Evolutionary conservation across 345 rosid genomes (phyloP).

Genomic region (Murraya koenigii): DNA sequence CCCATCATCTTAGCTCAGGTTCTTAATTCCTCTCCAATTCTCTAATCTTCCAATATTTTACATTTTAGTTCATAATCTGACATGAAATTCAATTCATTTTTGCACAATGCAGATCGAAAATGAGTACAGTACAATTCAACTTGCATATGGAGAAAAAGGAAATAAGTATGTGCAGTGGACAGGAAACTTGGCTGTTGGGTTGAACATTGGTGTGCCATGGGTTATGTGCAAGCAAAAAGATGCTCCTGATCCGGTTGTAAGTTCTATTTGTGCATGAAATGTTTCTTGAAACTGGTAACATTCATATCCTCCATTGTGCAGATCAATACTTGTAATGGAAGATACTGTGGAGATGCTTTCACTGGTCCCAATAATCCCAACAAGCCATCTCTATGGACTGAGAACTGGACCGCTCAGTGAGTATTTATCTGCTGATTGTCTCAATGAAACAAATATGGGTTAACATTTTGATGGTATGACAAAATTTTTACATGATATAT

Average conservation of each 20-base stretch:
- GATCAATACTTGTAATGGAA: slow-evolving; percentile 97
- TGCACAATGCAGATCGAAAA: slow-evolving; percentile 70
- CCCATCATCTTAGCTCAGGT: slow-evolving; percentile 76
- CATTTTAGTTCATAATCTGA: background rate
- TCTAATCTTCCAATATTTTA: background rate
- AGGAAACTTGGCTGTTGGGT: slow-evolving; percentile 48
- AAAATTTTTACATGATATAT: background rate
- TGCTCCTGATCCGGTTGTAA: slow-evolving; percentile 83
- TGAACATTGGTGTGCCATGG: slow-evolving; percentile 83
- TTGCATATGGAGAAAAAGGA: slow-evolving; percentile 61
- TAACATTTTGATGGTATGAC: background rate
- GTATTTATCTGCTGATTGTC: slow-evolving; percentile 11
- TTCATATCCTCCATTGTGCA: slow-evolving; percentile 14
- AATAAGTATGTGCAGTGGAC: slow-evolving; percentile 71
- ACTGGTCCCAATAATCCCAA: slow-evolving; percentile 73
- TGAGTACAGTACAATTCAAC: slow-evolving; percentile 74
- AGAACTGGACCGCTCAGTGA: slow-evolving; percentile 98
- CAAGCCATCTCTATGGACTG: slow-evolving; percentile 92
- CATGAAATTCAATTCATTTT: background rate
- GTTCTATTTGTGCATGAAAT: background rate
- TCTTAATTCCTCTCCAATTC: background rate
- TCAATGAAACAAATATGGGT: background rate
- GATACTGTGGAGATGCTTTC: slow-evolving; percentile 96
- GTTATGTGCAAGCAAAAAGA: slow-evolving; percentile 86
- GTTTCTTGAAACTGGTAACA: background rate